A percentile compares a stretch with the other conserved stretches of the same genome.
Evolutionary conservation across 495 filamentous ascomycete genomes (phyloP).

Genomic region (Penicillium coffeae): DNA sequence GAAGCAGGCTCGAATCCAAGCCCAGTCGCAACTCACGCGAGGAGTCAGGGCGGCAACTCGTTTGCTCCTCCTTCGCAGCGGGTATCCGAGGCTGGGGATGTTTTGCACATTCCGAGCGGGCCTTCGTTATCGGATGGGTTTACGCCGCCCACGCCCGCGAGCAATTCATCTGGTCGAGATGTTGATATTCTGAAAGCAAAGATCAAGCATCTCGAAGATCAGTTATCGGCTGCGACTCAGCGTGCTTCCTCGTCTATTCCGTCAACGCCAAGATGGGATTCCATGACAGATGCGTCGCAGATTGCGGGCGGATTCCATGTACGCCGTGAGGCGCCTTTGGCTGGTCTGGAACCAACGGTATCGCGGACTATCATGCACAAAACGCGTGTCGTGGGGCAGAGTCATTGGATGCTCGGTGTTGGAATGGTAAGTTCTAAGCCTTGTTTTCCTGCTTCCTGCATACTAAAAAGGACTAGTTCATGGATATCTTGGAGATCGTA

Average conservation of each 20-base stretch:
- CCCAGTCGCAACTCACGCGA: not conserved
- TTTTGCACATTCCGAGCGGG: slow-evolving; percentile 2
- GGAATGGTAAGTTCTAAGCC: slow-evolving; percentile 30
- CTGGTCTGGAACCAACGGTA: slow-evolving; percentile 23
- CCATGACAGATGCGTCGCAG: slow-evolving; percentile 21
- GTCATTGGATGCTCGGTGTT: slow-evolving; percentile 50
- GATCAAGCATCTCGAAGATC: slow-evolving; percentile 45
- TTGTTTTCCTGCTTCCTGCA: not conserved
- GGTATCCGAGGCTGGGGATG: not conserved
- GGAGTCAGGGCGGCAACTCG: not conserved
- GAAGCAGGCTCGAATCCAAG: not conserved
- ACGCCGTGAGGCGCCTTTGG: slow-evolving; percentile 16
- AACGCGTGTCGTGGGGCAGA: slow-evolving; percentile 51
- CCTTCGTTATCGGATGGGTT: slow-evolving; percentile 13
- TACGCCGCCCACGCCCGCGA: slow-evolving; percentile 26
- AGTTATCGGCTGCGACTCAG: slow-evolving; percentile 27
- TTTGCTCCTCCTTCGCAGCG: not conserved
- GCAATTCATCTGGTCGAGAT: slow-evolving; percentile 28
- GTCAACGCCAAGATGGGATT: slow-evolving; percentile 18
- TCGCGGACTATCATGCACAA: slow-evolving; percentile 48
- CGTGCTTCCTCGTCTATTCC: slow-evolving; percentile 3
- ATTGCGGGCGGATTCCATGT: slow-evolving; percentile 27
- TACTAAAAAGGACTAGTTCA: slow-evolving; percentile 22
- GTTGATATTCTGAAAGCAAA: slow-evolving; percentile 32
- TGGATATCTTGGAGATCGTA: slow-evolving; percentile 34